A percentile compares a stretch with the other conserved stretches of the same genome.
Evolutionary conservation across 75 land plant genomes (phyloP).

Genomic region (Azolla pinnata): DNA sequence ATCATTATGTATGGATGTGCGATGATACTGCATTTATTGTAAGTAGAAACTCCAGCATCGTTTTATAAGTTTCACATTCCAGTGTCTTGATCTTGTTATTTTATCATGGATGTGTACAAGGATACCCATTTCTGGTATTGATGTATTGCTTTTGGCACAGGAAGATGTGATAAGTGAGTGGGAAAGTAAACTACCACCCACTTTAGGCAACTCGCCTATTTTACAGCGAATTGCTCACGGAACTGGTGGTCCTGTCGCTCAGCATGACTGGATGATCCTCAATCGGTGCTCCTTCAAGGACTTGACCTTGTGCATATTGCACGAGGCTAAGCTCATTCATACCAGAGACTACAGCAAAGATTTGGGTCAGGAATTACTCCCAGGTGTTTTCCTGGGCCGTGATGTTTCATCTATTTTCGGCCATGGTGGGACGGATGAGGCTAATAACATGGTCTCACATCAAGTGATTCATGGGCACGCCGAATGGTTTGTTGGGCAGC

Average conservation of each 20-base stretch:
- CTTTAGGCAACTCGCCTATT: constrained; percentile 7
- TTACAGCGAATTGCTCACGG: constrained; percentile 23
- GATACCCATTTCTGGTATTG: too few species aligned
- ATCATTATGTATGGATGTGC: too few species aligned
- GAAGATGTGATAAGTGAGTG: constrained; percentile 20
- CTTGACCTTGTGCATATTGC: background rate
- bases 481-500: constrained; percentile 37
- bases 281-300: constrained; percentile 19
- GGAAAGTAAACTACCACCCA: constrained; percentile 18
- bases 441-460: constrained; percentile 13
- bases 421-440: constrained; percentile 16
- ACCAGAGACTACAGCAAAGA: constrained; percentile 10
- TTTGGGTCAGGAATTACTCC: constrained; percentile 26
- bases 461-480: constrained; percentile 33
- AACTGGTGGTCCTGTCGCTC: constrained; percentile 23
- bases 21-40: too few species aligned
- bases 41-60: too few species aligned
- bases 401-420: constrained; percentile 19
- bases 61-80: too few species aligned
- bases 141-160: too few species aligned
- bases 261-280: constrained; percentile 24
- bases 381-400: constrained; percentile 27
- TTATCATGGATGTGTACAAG: background rate
- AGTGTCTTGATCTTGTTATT: too few species aligned
- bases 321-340: constrained; percentile 1